Evolutionary conservation across 2,329 filamentous ascomycete genomes (phyloP), one percentile per base, ranked within the genome.

Genomic region (Sporothrix inflata): DNA sequence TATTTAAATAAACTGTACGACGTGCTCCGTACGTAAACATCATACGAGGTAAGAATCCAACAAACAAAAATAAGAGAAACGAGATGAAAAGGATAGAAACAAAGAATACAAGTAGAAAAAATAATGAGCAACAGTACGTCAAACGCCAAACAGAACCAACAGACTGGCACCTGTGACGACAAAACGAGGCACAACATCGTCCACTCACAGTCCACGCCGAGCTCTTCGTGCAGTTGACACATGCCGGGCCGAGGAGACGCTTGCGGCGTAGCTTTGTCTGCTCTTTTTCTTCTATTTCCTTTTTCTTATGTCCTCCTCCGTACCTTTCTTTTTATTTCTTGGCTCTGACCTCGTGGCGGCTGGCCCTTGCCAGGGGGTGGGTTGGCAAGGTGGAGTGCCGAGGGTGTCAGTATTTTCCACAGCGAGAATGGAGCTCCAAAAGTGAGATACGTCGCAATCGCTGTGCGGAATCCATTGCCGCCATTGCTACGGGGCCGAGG

Each of bases 321-420:
- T 55, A 55, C 53, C 53, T 55, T 55, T 55, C 53, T 30, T 40
- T 61, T 7, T 42, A 9, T 12, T 24, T 63, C 8, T 63, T 63
- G 57, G 57, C 57, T 63, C 57, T 42, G 38, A 24, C 57, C 57
- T 63, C 57, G 57, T 63, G 57, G 57, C 57, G 19, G 19, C n/a
- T 42, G 57, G n/a, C 57, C 57, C 11, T 42, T 61, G 30, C 57
- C 34, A 40, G 57, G 7, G 19, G 19, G 11, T 21, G 7, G 34
- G 27, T 19, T 53, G 51, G 47, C 21, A 27, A 30, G 24, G 34
- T 61, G 57, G 34, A 40, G 57, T 40, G 57, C 30, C 57, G 57
- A 61, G 57, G 57, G n/a, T 60, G 55, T 38, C 7, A n/a, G n/a
- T n/a, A n/a, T n/a, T n/a, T n/a, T n/a, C n/a, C n/a, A n/a, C n/a